A percentile compares a stretch with the other conserved stretches of the same genome.
These are phyloP conservation scores for Uronychia setigera DNA, from an alignment of 73 alveolate genomes.

Conservation along the genomic window DNA sequence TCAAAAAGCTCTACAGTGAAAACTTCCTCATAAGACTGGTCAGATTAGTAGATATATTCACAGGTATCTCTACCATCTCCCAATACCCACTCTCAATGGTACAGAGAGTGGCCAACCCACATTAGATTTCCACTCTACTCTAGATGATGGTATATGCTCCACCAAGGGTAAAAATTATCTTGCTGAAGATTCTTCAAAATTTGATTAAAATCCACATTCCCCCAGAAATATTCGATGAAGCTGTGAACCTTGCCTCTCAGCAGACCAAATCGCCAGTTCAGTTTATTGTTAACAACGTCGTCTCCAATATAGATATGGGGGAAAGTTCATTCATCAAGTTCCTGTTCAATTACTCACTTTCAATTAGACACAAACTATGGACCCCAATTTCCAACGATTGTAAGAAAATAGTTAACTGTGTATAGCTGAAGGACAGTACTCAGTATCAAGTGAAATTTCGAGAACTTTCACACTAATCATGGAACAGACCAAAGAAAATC, in stretches of 20 bases:
- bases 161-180: conserved; percentile 49
- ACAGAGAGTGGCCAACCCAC: conserved; percentile 59
- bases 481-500: neutral
- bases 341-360: conserved; percentile 53
- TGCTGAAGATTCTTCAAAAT: conserved; percentile 42
- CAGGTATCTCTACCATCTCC: neutral
- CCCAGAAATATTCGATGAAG: conserved; percentile 54
- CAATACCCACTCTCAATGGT: conserved; percentile 10
- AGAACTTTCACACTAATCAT: neutral
- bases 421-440: conserved; percentile 46
- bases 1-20: conserved; percentile 6
- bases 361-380: conserved; percentile 61
- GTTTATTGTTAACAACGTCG: conserved; percentile 38
- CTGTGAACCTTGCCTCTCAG: conserved; percentile 29
- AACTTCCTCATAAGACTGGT: conserved; percentile 3
- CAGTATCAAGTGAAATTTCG: neutral
- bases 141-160: conserved; percentile 25
- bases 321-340: conserved; percentile 44
- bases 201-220: conserved; percentile 45
- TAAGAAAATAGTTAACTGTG: neutral
- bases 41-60: conserved; percentile 6
- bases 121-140: conserved; percentile 27
- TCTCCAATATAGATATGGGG: conserved; percentile 29
- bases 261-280: conserved; percentile 32
- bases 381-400: neutral